Evolutionary conservation across 192 early-diverging fungal species (phyloP).

Genomic region (Helicostylum pulchrum): DNA sequence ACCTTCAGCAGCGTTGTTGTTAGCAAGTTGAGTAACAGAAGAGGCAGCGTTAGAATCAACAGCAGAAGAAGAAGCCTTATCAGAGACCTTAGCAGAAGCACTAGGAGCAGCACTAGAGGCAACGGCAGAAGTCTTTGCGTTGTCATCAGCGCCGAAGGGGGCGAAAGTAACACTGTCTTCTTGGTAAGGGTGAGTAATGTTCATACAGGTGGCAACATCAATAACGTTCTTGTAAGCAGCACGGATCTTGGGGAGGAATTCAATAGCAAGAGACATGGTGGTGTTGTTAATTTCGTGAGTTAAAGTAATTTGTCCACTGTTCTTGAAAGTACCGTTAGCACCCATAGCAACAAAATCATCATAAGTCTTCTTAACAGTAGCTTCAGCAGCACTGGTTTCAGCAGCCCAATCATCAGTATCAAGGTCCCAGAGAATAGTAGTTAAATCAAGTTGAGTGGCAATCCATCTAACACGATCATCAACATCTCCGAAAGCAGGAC

Average conservation of each 20-base stretch:
- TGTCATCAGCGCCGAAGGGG: slow-evolving; percentile 13
- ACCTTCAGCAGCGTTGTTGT: background rate
- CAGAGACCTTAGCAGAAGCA: slow-evolving; percentile 10
- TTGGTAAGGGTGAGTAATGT: slow-evolving; percentile 37
- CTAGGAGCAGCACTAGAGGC: slow-evolving; percentile 7
- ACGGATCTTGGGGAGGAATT: slow-evolving; percentile 30
- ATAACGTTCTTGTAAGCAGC: slow-evolving; percentile 33
- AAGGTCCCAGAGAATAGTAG: slow-evolving; percentile 52
- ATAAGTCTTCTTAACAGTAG: slow-evolving; percentile 30
- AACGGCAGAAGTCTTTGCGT: background rate
- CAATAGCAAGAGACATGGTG: slow-evolving; percentile 31
- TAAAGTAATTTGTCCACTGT: slow-evolving; percentile 34
- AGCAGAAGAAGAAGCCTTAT: slow-evolving; percentile 6
- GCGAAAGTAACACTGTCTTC: slow-evolving; percentile 27
- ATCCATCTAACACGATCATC: slow-evolving; percentile 53
- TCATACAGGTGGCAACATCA: slow-evolving; percentile 38
- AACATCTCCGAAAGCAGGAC: slow-evolving; percentile 50
- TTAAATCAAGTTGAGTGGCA: slow-evolving; percentile 46
- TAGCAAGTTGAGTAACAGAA: background rate
- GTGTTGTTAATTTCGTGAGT: slow-evolving; percentile 39
- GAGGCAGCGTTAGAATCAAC: slow-evolving; percentile 1
- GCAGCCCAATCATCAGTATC: slow-evolving; percentile 53
- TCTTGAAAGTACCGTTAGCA: slow-evolving; percentile 26
- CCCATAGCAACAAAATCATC: slow-evolving; percentile 31
- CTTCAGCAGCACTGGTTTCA: slow-evolving; percentile 13